A percentile compares a stretch with the other conserved stretches of the same genome.
Evolutionary conservation across 1,139 yeast species (phyloP).

Genomic region (Saccharomycopsis hybrid): DNA sequence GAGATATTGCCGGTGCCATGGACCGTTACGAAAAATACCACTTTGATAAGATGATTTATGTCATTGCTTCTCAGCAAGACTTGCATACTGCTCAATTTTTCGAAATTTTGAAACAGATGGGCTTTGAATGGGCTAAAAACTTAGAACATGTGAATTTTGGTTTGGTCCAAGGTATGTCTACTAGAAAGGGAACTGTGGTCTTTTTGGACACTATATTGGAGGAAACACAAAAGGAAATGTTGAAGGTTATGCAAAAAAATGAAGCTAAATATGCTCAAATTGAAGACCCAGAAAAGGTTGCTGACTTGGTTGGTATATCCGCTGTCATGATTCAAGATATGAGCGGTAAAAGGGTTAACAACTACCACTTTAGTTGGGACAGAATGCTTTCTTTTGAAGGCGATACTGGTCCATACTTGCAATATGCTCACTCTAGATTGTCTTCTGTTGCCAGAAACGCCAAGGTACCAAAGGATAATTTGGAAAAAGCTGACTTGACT

Average conservation of each 20-base stretch:
- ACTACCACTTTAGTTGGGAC: slow-evolving; percentile 96
- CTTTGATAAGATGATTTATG: slow-evolving; percentile 94
- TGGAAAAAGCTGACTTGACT: slow-evolving; percentile 50
- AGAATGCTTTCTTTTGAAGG: slow-evolving; percentile 99
- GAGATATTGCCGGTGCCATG: slow-evolving; percentile 97
- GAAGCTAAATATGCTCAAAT: slow-evolving; percentile 89
- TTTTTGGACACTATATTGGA: slow-evolving; percentile 91
- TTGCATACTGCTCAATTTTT: slow-evolving; percentile 91
- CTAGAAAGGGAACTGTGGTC: slow-evolving; percentile 97
- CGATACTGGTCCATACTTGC: slow-evolving; percentile 98
- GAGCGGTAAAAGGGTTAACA: slow-evolving; percentile 96
- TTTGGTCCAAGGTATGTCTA: slow-evolving; percentile 98
- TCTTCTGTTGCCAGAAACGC: slow-evolving; percentile 92
- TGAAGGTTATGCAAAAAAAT: slow-evolving; percentile 93
- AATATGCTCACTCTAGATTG: slow-evolving; percentile 96
- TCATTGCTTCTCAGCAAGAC: slow-evolving; percentile 94
- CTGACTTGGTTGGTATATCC: slow-evolving; percentile 92
- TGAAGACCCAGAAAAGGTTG: slow-evolving; percentile 90
- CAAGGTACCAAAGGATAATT: slow-evolving; percentile 35
- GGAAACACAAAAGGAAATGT: slow-evolving; percentile 94
- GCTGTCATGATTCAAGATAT: slow-evolving; percentile 99
- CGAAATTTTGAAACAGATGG: slow-evolving; percentile 91
- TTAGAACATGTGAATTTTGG: slow-evolving; percentile 89
- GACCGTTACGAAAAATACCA: slow-evolving; percentile 79
- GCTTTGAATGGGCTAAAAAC: slow-evolving; percentile 77